These are phyloP conservation scores for Pseudopyricularia javanii DNA, from an alignment of 2,329 filamentous ascomycete species.

Conservation along the genomic window DNA sequence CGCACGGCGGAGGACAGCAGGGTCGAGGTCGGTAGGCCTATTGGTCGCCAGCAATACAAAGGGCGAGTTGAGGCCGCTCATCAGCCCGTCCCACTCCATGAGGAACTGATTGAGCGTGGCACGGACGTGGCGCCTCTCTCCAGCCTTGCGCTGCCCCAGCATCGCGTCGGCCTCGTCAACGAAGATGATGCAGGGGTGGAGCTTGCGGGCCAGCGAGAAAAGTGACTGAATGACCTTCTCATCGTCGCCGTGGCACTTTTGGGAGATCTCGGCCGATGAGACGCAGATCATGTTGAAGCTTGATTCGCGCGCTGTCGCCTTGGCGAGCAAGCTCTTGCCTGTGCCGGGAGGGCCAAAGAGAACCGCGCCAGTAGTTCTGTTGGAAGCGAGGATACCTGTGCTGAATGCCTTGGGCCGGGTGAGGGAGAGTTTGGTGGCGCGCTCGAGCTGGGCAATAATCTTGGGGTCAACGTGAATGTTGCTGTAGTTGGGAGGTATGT, in stretches of 20 bases:
- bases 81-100: conserved; percentile 13
- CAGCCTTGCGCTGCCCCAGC: conserved; percentile 2
- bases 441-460: background rate
- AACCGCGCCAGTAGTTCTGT: conserved; percentile 10
- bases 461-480: background rate
- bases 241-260: conserved; percentile 10
- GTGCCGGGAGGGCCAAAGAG: conserved; percentile 17
- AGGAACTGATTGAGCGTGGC: conserved; percentile 14
- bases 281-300: conserved; percentile 11
- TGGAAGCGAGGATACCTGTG: conserved; percentile 9
- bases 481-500: background rate
- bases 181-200: conserved; percentile 16
- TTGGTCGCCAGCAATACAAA: conserved; percentile 17
- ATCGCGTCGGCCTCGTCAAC: conserved; percentile 14
- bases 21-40: conserved; percentile 17
- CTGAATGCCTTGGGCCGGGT: conserved; percentile 5
- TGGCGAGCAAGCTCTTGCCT: conserved; percentile 14
- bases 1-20: conserved; percentile 35
- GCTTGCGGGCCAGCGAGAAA: conserved; percentile 13
- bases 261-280: conserved; percentile 6
- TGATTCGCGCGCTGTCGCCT: conserved; percentile 10
- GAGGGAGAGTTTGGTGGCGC: background rate
- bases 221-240: conserved; percentile 15
- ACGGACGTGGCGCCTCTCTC: background rate
- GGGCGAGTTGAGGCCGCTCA: conserved; percentile 2